Conservation (phyloP, 345 rosid species). For the Excoecaria cochinchinensis region DNA sequence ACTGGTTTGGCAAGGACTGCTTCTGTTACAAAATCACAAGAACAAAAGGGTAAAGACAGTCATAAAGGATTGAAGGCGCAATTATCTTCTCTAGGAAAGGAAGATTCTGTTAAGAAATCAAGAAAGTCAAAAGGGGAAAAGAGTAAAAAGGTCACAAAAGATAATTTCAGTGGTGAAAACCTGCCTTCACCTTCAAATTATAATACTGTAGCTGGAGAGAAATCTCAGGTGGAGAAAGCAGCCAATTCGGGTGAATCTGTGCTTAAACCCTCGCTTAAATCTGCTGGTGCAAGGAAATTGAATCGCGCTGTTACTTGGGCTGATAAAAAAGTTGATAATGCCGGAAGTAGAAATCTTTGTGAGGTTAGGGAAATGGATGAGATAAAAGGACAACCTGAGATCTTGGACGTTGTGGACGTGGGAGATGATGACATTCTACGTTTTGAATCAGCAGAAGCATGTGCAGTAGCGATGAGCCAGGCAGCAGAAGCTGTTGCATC, state of each 20-base stretch:
- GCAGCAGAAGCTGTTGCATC: constrained; percentile 76
- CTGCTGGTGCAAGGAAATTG: constrained; percentile 48
- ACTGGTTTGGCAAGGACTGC: constrained; percentile 27
- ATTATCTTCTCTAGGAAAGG: constrained; percentile 33
- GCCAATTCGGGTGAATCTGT: constrained; percentile 34
- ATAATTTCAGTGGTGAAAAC: constrained; percentile 20
- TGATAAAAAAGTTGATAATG: constrained; percentile 50
- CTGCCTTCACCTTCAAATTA: constrained; percentile 37
- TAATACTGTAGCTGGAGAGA: constrained; percentile 28
- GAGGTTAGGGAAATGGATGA: constrained; percentile 47
- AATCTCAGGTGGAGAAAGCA: constrained; percentile 24
- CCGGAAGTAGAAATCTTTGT: constrained; percentile 44
- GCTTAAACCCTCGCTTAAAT: constrained; percentile 67
- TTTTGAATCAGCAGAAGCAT: constrained; percentile 73
- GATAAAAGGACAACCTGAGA: constrained; percentile 17
- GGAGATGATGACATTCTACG: constrained; percentile 39
- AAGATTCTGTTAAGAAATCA: constrained; percentile 24
- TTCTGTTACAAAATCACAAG: constrained; percentile 29
- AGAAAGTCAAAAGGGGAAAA: constrained; percentile 30
- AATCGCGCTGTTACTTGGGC: constrained; percentile 81
- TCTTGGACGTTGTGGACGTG: constrained; percentile 13
- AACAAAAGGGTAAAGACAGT: constrained; percentile 26
- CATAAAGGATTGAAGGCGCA: constrained; percentile 19
- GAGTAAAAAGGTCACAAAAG: constrained; percentile 22
- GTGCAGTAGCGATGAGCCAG: constrained; percentile 66